Conservation (phyloP, 352 stramenopile species). For the Globisporangium takayamanum region DNA sequence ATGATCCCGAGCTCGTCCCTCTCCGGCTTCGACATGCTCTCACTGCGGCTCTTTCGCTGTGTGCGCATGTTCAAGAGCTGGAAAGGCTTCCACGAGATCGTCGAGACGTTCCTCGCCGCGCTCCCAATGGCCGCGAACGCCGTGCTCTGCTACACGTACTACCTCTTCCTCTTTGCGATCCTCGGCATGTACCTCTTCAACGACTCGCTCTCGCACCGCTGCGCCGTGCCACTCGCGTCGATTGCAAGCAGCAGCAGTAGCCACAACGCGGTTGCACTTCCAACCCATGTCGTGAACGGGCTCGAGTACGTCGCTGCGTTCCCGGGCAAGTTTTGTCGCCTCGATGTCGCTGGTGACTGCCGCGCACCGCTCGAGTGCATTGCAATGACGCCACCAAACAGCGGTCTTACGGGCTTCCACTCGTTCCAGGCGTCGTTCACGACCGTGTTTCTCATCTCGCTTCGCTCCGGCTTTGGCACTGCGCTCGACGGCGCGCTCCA, state of each 20-base stretch:
- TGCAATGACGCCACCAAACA: constrained; percentile 50
- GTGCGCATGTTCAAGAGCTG: constrained; percentile 65
- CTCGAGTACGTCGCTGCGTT: constrained; percentile 46
- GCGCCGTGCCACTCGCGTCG: constrained; percentile 24
- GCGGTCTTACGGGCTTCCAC: constrained; percentile 76
- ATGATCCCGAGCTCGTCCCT: constrained; percentile 36
- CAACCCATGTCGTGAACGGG: constrained; percentile 7
- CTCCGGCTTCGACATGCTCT: constrained; percentile 62
- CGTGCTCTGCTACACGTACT: constrained; percentile 79
- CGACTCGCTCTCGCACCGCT: constrained; percentile 72
- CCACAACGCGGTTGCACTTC: constrained; percentile 1
- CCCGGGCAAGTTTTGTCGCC: constrained; percentile 49
- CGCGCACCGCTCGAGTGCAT: constrained; percentile 47
- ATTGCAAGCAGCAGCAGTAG: constrained; percentile 9
- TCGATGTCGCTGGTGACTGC: constrained; percentile 17
- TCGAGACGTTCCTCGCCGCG: constrained; percentile 67
- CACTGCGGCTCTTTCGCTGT: constrained; percentile 65
- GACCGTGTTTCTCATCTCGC: constrained; percentile 73
- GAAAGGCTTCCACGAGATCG: constrained; percentile 71
- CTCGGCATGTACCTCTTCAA: constrained; percentile 86
- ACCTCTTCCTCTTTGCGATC: constrained; percentile 81
- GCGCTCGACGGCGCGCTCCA: constrained; percentile 67
- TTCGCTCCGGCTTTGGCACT: constrained; percentile 72
- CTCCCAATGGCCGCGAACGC: constrained; percentile 71
- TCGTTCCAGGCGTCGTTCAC: constrained; percentile 80